Evolutionary conservation across 768 basidiomycete species (phyloP).

Genomic region (Panellus pusillus): DNA sequence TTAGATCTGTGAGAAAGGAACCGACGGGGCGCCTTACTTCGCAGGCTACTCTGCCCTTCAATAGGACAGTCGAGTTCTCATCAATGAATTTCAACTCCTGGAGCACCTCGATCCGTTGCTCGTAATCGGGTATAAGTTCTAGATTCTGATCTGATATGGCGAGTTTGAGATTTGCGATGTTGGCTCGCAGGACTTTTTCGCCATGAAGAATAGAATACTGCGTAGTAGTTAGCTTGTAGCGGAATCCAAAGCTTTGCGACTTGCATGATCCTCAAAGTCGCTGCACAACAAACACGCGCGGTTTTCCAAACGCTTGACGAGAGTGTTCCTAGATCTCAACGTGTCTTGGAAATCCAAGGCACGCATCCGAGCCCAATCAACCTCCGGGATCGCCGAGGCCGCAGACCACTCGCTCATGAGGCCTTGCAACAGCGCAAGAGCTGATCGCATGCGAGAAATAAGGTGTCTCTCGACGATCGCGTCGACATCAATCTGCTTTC

Average conservation of each 20-base stretch:
- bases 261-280: constrained; percentile 74
- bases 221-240: constrained; percentile 2
- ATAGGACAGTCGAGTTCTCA: constrained; percentile 89
- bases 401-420: constrained; percentile 59
- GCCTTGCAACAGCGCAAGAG: constrained; percentile 46
- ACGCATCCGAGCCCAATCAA: constrained; percentile 82
- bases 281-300: constrained; percentile 59
- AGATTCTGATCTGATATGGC: constrained; percentile 95
- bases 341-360: constrained; percentile 91
- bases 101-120: constrained; percentile 88
- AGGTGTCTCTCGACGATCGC: constrained; percentile 65
- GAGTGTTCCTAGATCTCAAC: constrained; percentile 56
- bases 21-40: constrained; percentile 57
- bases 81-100: constrained; percentile 93
- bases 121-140: constrained; percentile 95
- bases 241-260: constrained; percentile 29
- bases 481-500: constrained; percentile 63
- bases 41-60: constrained; percentile 98
- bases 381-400: constrained; percentile 59
- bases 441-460: constrained; percentile 62
- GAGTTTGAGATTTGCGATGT: constrained; percentile 75
- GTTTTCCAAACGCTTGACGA: constrained; percentile 42
- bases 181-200: constrained; percentile 69
- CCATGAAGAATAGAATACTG: constrained; percentile 80
- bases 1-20: constrained; percentile 1